Conservation (phyloP, 1,284 basidiomycete genomes). For the Austropuccinia psidii region DNA sequence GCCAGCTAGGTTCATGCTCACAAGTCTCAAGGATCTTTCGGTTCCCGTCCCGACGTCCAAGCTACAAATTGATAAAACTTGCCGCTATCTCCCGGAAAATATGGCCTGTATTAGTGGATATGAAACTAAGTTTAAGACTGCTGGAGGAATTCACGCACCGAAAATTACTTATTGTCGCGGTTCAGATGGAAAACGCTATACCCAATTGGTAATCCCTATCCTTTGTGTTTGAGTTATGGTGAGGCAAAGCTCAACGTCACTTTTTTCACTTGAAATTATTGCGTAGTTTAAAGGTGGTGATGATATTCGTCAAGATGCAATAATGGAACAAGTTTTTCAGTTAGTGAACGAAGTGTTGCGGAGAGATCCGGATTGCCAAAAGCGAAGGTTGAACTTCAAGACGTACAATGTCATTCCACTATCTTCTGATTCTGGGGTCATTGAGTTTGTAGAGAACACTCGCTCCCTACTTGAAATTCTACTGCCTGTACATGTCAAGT, state of each 20-base stretch:
- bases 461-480: constrained; percentile 62
- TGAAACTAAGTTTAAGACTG: constrained; percentile 57
- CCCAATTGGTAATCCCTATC: constrained; percentile 63
- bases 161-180: constrained; percentile 71
- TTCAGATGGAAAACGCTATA: constrained; percentile 61
- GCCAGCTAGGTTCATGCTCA: constrained; percentile 42
- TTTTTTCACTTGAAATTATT: not conserved
- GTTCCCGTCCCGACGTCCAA: constrained; percentile 74
- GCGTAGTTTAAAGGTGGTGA: constrained; percentile 79
- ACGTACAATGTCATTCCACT: constrained; percentile 86
- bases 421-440: constrained; percentile 67
- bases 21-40: constrained; percentile 6
- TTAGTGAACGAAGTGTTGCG: constrained; percentile 73
- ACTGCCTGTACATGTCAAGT: constrained; percentile 58
- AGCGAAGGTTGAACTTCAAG: constrained; percentile 65
- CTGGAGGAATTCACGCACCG: constrained; percentile 74
- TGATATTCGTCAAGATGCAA: constrained; percentile 90
- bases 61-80: constrained; percentile 63
- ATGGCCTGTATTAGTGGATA: constrained; percentile 59
- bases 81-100: constrained; percentile 61
- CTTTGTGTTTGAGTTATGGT: not conserved
- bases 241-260: not conserved
- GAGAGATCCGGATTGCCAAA: constrained; percentile 65
- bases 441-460: constrained; percentile 87
- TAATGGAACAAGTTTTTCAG: constrained; percentile 97